Evolutionary conservation across 2,329 filamentous ascomycete genomes (phyloP).

Genomic region (Venturia carpophila): DNA sequence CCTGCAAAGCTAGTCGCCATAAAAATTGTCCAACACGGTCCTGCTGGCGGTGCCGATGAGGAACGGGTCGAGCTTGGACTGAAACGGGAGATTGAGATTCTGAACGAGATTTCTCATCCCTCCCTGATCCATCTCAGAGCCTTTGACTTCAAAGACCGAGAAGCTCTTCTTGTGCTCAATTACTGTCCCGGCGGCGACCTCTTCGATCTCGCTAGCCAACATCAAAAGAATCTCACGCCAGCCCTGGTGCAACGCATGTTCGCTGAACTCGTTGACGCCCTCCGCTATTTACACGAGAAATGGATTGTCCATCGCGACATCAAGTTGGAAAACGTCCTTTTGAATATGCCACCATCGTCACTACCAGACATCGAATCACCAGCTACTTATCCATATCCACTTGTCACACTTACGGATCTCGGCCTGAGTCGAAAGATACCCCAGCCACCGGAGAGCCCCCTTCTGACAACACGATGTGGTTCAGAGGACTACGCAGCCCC

Average conservation of each 20-base stretch:
- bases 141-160: constrained; percentile 74
- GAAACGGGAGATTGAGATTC: constrained; percentile 90
- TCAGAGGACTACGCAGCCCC: constrained; percentile 96
- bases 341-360: constrained; percentile 67
- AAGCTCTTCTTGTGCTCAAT: constrained; percentile 77
- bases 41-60: constrained; percentile 85
- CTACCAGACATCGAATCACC: constrained; percentile 61
- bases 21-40: constrained; percentile 92
- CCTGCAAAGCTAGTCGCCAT: constrained; percentile 84
- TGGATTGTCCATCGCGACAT: constrained; percentile 94
- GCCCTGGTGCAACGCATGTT: constrained; percentile 75
- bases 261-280: constrained; percentile 76
- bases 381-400: constrained; percentile 66
- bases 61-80: constrained; percentile 88
- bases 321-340: constrained; percentile 94
- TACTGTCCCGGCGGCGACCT: constrained; percentile 93
- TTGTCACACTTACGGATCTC: constrained; percentile 84
- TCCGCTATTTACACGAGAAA: constrained; percentile 74
- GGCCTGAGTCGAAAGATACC: constrained; percentile 81
- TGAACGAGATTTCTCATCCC: constrained; percentile 80
- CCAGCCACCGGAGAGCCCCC: constrained; percentile 67
- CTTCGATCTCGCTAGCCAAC: constrained; percentile 79
- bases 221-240: constrained; percentile 59
- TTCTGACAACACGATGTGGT: constrained; percentile 87
- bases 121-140: constrained; percentile 87